These are phyloP conservation scores for Hymenoscyphus repandus DNA, from an alignment of 2,329 filamentous ascomycete species.

Conservation along the genomic window DNA sequence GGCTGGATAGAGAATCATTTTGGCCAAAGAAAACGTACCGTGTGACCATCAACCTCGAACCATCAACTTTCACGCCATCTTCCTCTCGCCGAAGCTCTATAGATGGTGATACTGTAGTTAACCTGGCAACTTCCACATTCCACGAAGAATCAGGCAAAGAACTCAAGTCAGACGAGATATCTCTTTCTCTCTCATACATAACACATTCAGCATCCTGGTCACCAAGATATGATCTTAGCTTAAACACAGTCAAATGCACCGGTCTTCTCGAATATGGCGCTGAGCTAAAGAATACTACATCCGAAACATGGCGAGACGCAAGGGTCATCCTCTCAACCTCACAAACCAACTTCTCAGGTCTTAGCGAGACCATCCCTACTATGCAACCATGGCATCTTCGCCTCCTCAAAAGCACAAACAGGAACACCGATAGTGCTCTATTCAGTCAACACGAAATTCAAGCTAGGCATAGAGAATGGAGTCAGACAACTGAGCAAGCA, in stretches of 20 bases:
- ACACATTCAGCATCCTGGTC: conserved; percentile 38
- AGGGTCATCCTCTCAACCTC: conserved; percentile 43
- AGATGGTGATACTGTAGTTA: conserved; percentile 20
- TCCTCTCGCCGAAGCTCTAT: conserved; percentile 47
- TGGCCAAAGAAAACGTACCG: conserved; percentile 47
- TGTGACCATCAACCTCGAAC: conserved; percentile 47
- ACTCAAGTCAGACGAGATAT: conserved; percentile 24
- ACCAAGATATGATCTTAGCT: conserved; percentile 44
- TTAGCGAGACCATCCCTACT: conserved; percentile 42
- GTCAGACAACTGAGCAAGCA: conserved; percentile 2
- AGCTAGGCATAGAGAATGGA: conserved; percentile 27
- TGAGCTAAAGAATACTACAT: conserved; percentile 45
- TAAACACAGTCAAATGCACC: conserved; percentile 32
- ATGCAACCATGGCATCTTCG: conserved; percentile 43
- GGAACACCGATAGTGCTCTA: conserved; percentile 17
- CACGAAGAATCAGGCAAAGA: conserved; percentile 15
- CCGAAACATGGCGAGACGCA: conserved; percentile 43
- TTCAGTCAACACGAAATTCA: conserved; percentile 32
- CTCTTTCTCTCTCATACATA: conserved; percentile 28
- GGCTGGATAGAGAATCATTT: conserved; percentile 39
- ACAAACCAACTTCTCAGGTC: conserved; percentile 43
- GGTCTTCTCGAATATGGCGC: conserved; percentile 44
- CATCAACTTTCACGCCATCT: conserved; percentile 36
- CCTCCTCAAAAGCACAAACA: conserved; percentile 29
- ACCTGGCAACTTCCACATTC: conserved; percentile 22